Evolutionary conservation across 768 basidiomycete species (phyloP).

Genomic region (Rubroboletus satanas): DNA sequence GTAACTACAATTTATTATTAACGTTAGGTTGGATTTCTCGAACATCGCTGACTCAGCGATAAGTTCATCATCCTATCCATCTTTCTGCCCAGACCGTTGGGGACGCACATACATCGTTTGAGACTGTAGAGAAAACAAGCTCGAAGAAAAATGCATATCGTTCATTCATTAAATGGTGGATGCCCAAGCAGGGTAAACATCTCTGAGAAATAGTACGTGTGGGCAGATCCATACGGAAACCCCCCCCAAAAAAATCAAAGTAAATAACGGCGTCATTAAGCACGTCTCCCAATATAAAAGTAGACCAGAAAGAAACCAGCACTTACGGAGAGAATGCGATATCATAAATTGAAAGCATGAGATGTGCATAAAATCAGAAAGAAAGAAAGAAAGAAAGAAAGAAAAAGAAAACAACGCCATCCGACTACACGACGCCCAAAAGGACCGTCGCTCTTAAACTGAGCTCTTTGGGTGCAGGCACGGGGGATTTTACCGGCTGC

Average conservation of each 20-base stretch:
- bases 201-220: background rate
- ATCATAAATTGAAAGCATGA: constrained; percentile 5
- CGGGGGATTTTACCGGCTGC: constrained; percentile 28
- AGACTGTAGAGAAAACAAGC: background rate
- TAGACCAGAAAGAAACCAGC: background rate
- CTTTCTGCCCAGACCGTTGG: too few species aligned
- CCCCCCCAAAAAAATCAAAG: background rate
- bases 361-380: background rate
- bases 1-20: too few species aligned
- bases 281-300: background rate
- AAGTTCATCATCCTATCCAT: too few species aligned
- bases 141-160: background rate
- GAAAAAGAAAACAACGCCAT: background rate
- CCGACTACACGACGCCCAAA: constrained; percentile 60
- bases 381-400: background rate
- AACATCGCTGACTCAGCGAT: too few species aligned
- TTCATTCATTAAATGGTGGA: background rate
- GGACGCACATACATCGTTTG: too few species aligned
- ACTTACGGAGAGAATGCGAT: background rate
- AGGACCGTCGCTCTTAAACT: constrained; percentile 80
- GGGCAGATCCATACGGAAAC: background rate
- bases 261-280: background rate
- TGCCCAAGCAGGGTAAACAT: background rate
- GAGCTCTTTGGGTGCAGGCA: constrained; percentile 38
- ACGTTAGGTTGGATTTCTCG: too few species aligned